Evolutionary conservation across 306 rosid genomes (phyloP).

Genomic region (Lagenaria siceraria): DNA sequence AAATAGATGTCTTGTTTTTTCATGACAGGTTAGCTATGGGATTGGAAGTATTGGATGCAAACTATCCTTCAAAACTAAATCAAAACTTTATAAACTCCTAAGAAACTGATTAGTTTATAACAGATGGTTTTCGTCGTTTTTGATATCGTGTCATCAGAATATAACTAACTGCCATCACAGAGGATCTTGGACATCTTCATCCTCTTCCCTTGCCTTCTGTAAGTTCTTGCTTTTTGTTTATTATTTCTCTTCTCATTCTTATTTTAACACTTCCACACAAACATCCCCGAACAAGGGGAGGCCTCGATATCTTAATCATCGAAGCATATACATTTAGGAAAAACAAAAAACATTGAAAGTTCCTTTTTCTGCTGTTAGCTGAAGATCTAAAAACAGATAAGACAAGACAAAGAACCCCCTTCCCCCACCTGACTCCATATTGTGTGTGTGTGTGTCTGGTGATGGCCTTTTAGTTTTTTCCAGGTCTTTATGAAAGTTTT

Average conservation of each 20-base stretch:
- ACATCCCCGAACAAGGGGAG: background rate
- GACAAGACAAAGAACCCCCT: background rate
- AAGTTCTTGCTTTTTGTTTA: background rate
- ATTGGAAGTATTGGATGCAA: constrained; percentile 25
- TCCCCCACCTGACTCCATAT: background rate
- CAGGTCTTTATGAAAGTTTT: background rate
- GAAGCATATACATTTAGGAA: background rate
- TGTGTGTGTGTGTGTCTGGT: background rate
- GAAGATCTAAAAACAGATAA: background rate
- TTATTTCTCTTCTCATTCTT: background rate
- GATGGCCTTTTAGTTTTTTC: background rate
- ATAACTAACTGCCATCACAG: background rate
- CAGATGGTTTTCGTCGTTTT: background rate
- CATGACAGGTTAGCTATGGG: constrained; percentile 8
- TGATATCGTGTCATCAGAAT: background rate
- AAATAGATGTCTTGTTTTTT: constrained; percentile 10
- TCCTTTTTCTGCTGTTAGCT: background rate
- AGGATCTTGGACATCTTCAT: background rate
- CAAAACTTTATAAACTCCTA: constrained; percentile 10
- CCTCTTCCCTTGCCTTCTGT: background rate
- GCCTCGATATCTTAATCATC: background rate
- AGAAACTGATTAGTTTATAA: constrained; percentile 24
- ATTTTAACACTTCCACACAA: background rate
- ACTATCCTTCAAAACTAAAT: constrained; percentile 15
- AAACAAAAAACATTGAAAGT: background rate